A percentile compares a stretch with the other conserved stretches of the same genome.
Conservation (phyloP, 2,329 filamentous ascomycete genomes). For the Dothistroma pini region DNA sequence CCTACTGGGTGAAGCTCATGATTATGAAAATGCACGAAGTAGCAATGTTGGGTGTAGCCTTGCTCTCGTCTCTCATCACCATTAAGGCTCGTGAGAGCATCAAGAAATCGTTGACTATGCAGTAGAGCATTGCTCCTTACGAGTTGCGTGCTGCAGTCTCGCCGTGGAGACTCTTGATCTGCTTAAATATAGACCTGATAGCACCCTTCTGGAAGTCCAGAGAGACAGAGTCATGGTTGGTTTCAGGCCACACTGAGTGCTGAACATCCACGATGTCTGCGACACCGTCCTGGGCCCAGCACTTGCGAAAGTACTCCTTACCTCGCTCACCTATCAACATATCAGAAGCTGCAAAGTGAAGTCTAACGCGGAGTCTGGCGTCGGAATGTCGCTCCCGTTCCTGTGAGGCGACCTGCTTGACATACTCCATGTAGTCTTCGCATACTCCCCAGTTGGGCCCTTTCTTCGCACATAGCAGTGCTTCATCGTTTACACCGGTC, state of each 20-base stretch:
- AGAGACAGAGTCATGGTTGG: constrained; percentile 41
- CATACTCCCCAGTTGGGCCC: constrained; percentile 34
- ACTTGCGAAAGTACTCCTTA: constrained; percentile 42
- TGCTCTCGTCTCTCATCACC: background rate
- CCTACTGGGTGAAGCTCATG: too few relatives aligned
- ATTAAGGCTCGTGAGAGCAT: too few relatives aligned
- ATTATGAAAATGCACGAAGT: too few relatives aligned
- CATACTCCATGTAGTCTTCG: constrained; percentile 35
- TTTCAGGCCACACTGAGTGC: constrained; percentile 29
- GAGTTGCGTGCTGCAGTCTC: background rate
- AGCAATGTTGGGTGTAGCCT: too few relatives aligned
- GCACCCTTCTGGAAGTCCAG: constrained; percentile 26
- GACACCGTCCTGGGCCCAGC: constrained; percentile 36
- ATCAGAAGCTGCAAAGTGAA: constrained; percentile 41
- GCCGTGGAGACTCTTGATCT: constrained; percentile 6
- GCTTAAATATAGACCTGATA: constrained; percentile 22
- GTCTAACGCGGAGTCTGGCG: constrained; percentile 29
- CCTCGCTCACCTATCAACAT: constrained; percentile 43
- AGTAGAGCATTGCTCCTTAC: background rate
- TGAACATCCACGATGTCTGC: constrained; percentile 36
- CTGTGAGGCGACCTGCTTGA: constrained; percentile 17
- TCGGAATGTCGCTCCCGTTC: constrained; percentile 11
- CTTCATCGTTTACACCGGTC: constrained; percentile 39
- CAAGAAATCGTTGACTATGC: too few relatives aligned
- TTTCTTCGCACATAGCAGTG: constrained; percentile 32